A percentile compares a stretch with the other conserved stretches of the same genome.
These are phyloP conservation scores for Hibiscus mutabilis DNA, from an alignment of 345 rosid genomes.

Conservation along the genomic window DNA sequence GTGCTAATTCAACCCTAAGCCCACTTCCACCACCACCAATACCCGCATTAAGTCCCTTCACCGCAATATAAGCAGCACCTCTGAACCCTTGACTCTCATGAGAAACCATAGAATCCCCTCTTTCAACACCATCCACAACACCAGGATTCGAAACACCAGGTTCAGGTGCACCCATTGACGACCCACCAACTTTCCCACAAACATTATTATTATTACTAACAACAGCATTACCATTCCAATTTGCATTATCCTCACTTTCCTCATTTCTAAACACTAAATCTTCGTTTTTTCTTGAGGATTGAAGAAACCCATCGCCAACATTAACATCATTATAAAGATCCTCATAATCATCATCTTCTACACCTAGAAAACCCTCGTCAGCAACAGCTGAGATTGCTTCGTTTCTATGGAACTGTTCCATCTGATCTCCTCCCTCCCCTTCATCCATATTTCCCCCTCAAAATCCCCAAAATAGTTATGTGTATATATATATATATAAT, in stretches of 20 bases:
- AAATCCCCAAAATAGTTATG: neutral
- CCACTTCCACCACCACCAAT: neutral
- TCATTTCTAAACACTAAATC: constrained; percentile 1
- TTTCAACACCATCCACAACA: neutral
- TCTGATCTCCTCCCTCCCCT: constrained; percentile 2
- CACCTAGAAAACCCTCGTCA: constrained; percentile 4
- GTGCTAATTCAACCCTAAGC: constrained; percentile 6
- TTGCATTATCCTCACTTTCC: neutral
- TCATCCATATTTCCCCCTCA: constrained; percentile 4
- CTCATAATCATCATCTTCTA: constrained; percentile 10
- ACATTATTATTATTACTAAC: neutral
- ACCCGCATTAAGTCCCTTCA: neutral
- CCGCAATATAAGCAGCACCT: neutral
- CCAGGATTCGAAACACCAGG: constrained; percentile 1
- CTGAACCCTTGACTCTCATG: constrained; percentile 2
- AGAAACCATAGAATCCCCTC: constrained; percentile 2
- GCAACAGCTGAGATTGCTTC: constrained; percentile 9
- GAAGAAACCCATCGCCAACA: constrained; percentile 9
- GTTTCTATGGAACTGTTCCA: constrained; percentile 1
- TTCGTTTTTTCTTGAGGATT: neutral
- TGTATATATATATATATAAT: neutral
- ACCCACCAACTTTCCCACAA: neutral
- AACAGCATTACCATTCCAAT: neutral
- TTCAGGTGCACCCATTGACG: neutral
- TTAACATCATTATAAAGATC: constrained; percentile 10